Conservation (phyloP, 495 filamentous ascomycete species). For the Annulohypoxylon maeteangense region DNA sequence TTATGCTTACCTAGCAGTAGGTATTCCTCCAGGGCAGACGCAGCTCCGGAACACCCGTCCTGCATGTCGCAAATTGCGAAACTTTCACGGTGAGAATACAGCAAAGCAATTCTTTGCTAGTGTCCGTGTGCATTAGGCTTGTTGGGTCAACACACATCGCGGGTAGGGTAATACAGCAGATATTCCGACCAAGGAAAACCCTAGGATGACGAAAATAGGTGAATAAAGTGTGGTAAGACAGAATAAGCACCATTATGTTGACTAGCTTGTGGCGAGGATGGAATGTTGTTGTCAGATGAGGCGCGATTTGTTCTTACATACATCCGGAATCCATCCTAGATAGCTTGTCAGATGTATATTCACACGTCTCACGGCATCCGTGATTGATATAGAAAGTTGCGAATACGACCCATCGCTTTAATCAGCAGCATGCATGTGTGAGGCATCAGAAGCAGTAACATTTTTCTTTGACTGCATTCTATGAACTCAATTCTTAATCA, state of each 20-base stretch:
- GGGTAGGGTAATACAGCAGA: neutral
- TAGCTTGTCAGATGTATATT: neutral
- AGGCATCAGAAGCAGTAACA: neutral
- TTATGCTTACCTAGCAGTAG: too few species aligned
- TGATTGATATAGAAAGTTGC: too few species aligned
- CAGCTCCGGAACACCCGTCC: neutral
- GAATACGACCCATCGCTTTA: neutral
- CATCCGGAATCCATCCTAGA: neutral
- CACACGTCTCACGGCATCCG: too few species aligned
- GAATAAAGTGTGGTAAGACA: neutral
- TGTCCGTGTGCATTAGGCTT: too few species aligned
- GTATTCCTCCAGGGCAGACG: neutral
- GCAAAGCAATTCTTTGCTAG: too few species aligned
- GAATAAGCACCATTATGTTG: neutral
- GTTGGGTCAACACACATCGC: neutral
- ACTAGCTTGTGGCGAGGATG: neutral
- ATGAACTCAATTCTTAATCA: neutral
- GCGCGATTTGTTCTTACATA: neutral
- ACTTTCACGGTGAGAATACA: too few species aligned
- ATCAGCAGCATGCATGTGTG: neutral
- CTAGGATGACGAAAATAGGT: neutral
- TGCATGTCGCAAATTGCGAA: slow-evolving; percentile 5
- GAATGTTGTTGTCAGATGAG: neutral
- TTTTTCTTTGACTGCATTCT: neutral
- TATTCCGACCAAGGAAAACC: neutral